Base-by-base conservation (phyloP, 306 rosid genomes). In the Trifolium dubium region DNA sequence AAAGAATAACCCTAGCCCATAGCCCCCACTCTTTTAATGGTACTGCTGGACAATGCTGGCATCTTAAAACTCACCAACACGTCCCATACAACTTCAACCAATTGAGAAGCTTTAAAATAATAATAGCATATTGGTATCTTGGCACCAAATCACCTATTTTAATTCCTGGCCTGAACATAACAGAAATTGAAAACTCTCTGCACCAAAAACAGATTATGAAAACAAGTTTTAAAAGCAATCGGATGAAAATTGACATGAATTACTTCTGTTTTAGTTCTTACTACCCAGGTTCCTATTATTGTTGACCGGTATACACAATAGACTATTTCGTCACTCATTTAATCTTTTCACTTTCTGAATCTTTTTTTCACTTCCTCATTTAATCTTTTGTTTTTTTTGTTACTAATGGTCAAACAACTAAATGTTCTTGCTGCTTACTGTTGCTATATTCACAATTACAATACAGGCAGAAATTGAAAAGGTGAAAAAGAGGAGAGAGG, bases 401-500 rank as follows among this genome's bases (percentile, higher is more conserved):
- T 47, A 54, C 32, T 54, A 71, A 54, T 53, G 51, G 47, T 41
- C 34, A 18, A 31, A 19, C 37, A 71, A 31, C 67, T 78, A 64
- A 65, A 34, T 14, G 5, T 79, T 72, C 62, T 41, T n/a, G 50
- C 54, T 43, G 51, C 67, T 65, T 43, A 54, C 34, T 0, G 8
- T 78, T 65, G 41, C 29, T 31, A 17, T 64, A 39, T 78, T 70
- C 30, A 8, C 51, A 72, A 72, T 79, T 74, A 50, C 76, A 72
- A 71, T 86, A 85, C 84, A 94, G 99, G 98, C 96, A 5, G 97
- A 94, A 87, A 86, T 94, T 61, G 99, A 92, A 71, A 94, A 94
- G 71, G 97, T 94, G 84, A 94, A 94, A 80, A 94, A 90, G 87
- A 90, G 99, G 85, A 90, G 99, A 81, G 99, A 94, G 82, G 99